Base-by-base conservation (phyloP, 163 green algal species). In the Chloromonas sp. region DNA sequence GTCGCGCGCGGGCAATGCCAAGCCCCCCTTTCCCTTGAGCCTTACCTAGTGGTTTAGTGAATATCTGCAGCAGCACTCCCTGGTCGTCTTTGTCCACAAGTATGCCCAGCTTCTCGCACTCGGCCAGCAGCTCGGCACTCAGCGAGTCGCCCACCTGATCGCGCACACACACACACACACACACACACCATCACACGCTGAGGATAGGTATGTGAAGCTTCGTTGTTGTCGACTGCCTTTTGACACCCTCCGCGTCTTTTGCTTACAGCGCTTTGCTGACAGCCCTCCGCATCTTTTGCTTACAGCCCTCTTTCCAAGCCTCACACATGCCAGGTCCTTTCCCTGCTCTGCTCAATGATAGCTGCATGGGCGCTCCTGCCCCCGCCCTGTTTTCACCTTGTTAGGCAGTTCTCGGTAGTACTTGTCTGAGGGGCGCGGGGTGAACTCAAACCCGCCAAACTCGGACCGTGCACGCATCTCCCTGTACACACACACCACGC, bases 71-170 rank as follows among this genome's bases (percentile, higher is more conserved):
- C 84, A 99, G 92, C 66, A 98, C 88, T 1, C 97, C 97, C 92
- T 98, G 96, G 88, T 99, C 97, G 87, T 99, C 97, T 78, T 92
- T 92, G 91, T 99, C 97, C 58, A 96, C 96, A 79, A 99, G 92
- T 62, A 99, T 93, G 14, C 97, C 97, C 80, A 99, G 93, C 90
- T 97, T 92, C 91, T 99, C 90, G 11, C 81, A 71, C 62, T 88
- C 85, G n/a, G 14, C 36, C 5, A 84, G n/a, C 61, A 62, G 81
- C 61, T 77, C 61, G 2, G 14, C 14, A 2, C 5, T 84, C 14
- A 84, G 61, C 15, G 15, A n/a, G 60, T 78, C 61, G 2, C 11
- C 81, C 2, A 78, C 60, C 81, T 84, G 81, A 13, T 2, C 11
- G 14, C 8, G 74, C 74, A 2, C 5, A 60, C 77, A 81, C 77